Base-by-base conservation (phyloP, 306 rosid species). In the Cyamopsis tetragonoloba region DNA sequence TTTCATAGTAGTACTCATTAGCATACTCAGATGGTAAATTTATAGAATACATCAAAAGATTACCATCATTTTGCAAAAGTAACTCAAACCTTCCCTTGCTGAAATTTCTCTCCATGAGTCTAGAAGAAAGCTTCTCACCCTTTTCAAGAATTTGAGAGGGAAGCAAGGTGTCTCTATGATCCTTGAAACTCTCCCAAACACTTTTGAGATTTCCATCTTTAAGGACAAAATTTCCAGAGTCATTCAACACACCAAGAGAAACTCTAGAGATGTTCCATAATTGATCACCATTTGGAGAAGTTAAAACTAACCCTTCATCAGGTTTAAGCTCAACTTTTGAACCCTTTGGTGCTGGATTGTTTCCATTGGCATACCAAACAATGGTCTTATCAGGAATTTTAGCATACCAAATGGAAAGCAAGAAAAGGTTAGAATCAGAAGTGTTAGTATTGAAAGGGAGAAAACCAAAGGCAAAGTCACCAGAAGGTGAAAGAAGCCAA, bases 381-480 rank as follows among this genome's bases (percentile, higher is more conserved):
- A 80, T 11, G 43, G 85, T 84, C 19, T 10, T 74, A 1, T 66
- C 56, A 4, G 56, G 77, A 27, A 86, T 56, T 1, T 62, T 80
- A 3, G 77, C 60, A 69, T 63, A 89, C 88, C 92, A 89, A n/a
- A 82, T 77, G 41, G 84, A 72, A 30, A 82, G 85, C 37, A 85
- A 55, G 82, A 81, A 83, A 26, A 13, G 7, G 39, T 50, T 66
- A 15, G 31, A 43, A 44, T 50, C 69, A 15, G 31, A 43, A 7
- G 38, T 63, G 0, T 13, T 22, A n/a, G n/a, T n/a, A 0, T 43
- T 0, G n/a, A 59, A 71, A n/a, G 63, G 76, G 7, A 31, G 44
- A 73, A 88, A 84, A n/a, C 92, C 84, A 37, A 86, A 86, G 18
- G 89, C 85, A 49, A 88, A 88, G 46, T 86, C 85, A 11, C 74